A percentile compares a stretch with the other conserved stretches of the same genome.
phyloP scores from a whole-genome alignment of 2,329 filamentous ascomycete genomes.

The Plenodomus lindquistii region DNA sequence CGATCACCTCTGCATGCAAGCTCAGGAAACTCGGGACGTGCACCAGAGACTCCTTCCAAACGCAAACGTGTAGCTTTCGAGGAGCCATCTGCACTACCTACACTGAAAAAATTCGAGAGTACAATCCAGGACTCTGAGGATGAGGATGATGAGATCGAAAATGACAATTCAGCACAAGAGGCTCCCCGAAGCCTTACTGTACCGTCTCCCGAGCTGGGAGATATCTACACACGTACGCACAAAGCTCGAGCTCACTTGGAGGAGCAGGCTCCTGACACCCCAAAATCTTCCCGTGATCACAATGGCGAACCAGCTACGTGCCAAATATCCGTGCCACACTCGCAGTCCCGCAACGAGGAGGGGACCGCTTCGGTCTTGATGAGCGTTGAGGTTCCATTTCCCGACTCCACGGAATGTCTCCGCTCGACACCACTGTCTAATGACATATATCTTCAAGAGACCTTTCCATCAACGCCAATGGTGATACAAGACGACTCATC shows the following conservation, averaged over 20 bases:
- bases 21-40: conserved; percentile 7
- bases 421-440: conserved; percentile 16
- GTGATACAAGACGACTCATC: conserved; percentile 26
- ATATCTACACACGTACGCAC: not conserved
- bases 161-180: conserved; percentile 7
- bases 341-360: not conserved
- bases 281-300: not conserved
- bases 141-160: conserved; percentile 29
- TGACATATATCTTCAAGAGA: conserved; percentile 13
- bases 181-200: conserved; percentile 1
- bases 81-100: conserved; percentile 15
- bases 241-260: too few relatives aligned
- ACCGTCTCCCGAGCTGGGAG: conserved; percentile 25
- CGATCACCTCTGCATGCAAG: conserved; percentile 21
- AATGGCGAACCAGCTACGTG: too few relatives aligned
- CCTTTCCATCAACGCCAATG: conserved; percentile 30
- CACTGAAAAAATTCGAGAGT: conserved; percentile 30
- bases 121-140: conserved; percentile 42
- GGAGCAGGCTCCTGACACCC: not conserved
- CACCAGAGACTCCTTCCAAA: conserved; percentile 33
- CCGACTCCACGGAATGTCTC: conserved; percentile 4
- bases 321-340: not conserved
- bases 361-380: too few relatives aligned
- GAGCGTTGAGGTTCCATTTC: not conserved
- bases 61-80: conserved; percentile 36